Conservation (phyloP, 2,329 filamentous ascomycete genomes). For the Penicillium sp. region DNA sequence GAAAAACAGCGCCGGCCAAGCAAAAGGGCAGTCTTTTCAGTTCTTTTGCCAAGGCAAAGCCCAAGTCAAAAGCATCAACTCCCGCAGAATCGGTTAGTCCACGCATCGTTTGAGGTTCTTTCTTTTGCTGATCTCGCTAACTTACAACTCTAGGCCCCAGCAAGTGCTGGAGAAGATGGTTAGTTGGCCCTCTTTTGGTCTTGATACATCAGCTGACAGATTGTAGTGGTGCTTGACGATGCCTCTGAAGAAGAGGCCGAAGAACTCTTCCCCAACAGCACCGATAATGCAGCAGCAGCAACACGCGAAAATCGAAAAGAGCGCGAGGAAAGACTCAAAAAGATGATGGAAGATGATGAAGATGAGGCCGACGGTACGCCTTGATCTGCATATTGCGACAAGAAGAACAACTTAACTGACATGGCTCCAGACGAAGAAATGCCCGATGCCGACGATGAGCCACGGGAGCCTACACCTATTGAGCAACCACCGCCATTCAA, state of each 20-base stretch:
- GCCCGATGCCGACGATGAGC: conserved; percentile 52
- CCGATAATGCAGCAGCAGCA: conserved; percentile 38
- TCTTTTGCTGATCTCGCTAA: not conserved
- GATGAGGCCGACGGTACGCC: conserved; percentile 23
- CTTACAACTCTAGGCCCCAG: not conserved
- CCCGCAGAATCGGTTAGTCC: conserved; percentile 35
- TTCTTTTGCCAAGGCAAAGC: conserved; percentile 71
- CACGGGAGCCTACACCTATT: conserved; percentile 40
- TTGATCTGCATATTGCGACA: conserved; percentile 39
- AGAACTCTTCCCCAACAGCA: conserved; percentile 48
- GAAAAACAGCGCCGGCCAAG: conserved; percentile 52
- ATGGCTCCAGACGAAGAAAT: conserved; percentile 54
- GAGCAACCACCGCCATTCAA: conserved; percentile 39
- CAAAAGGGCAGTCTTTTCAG: conserved; percentile 69
- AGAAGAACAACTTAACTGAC: conserved; percentile 27
- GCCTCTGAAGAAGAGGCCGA: conserved; percentile 59
- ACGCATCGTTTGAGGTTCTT: not conserved
- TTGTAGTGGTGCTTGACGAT: conserved; percentile 51
- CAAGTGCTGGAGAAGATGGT: conserved; percentile 49
- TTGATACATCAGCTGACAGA: conserved; percentile 27
- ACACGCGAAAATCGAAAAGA: conserved; percentile 56
- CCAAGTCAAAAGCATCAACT: conserved; percentile 52
- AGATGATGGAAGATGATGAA: conserved; percentile 70
- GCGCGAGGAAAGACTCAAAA: conserved; percentile 63
- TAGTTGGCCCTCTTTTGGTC: conserved; percentile 13